These are phyloP conservation scores for Chloropicon primus DNA, from an alignment of 139 green algal genomes.

Conservation along the genomic window DNA sequence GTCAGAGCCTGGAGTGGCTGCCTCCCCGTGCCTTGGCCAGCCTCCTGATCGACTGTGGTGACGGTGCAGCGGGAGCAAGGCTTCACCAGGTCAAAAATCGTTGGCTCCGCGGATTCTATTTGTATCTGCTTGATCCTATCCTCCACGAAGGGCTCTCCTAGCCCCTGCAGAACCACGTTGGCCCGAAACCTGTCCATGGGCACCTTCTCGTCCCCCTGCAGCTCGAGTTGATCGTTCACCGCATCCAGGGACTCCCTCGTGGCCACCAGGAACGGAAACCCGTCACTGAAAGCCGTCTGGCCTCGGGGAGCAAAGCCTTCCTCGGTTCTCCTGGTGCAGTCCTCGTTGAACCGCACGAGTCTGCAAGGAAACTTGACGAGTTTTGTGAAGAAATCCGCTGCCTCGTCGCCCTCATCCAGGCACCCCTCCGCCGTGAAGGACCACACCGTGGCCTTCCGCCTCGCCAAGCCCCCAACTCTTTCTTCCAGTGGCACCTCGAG, in stretches of 20 bases:
- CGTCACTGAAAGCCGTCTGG: slow-evolving; percentile 7
- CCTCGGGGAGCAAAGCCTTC: not conserved
- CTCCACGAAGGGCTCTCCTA: not conserved
- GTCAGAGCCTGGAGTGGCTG: not conserved
- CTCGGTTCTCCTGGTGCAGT: not conserved
- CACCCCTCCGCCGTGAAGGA: not conserved
- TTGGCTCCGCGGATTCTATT: not conserved
- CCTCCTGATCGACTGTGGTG: not conserved
- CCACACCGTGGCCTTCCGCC: not conserved
- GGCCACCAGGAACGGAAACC: slow-evolving; percentile 10
- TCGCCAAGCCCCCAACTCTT: not conserved
- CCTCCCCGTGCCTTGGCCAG: not conserved
- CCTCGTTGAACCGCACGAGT: not conserved
- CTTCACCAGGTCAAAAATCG: not conserved
- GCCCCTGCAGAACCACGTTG: not conserved
- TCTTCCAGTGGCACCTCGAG: not conserved
- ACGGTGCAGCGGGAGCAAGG: slow-evolving; percentile 6
- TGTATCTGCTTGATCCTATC: not conserved
- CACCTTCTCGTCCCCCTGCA: not conserved
- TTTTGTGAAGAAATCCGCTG: not conserved
- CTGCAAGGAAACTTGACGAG: not conserved
- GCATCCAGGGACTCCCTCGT: not conserved
- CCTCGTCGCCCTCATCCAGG: not conserved
- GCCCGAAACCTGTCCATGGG: slow-evolving; percentile 6
- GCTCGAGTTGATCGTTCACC: not conserved